These are phyloP conservation scores for Gloeopeniophorella convolvens DNA, from an alignment of 768 basidiomycete genomes.

Conservation along the genomic window DNA sequence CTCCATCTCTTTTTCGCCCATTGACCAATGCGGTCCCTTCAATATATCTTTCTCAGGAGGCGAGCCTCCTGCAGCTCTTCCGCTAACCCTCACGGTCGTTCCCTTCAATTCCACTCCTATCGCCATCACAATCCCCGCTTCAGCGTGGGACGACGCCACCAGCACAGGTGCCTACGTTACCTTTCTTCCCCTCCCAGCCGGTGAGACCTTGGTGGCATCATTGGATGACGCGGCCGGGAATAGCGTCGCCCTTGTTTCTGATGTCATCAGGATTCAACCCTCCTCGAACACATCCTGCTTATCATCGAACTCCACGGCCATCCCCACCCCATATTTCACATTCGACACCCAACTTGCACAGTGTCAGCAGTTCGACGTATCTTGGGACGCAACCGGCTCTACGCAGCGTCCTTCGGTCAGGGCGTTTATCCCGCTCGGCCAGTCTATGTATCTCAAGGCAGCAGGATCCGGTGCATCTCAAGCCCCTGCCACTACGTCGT, in stretches of 20 bases:
- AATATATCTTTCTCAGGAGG: constrained; percentile 40
- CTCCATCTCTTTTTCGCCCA: constrained; percentile 32
- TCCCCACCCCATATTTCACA: constrained; percentile 27
- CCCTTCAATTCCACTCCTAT: constrained; percentile 48
- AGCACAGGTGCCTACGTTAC: constrained; percentile 39
- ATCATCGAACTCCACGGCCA: constrained; percentile 15
- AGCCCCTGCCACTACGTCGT: constrained; percentile 35
- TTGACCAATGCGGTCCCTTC: constrained; percentile 49
- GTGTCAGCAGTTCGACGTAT: constrained; percentile 43
- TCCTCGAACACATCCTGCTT: constrained; percentile 42
- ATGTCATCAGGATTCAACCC: constrained; percentile 39
- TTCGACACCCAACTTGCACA: constrained; percentile 34
- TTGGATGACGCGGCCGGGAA: constrained; percentile 42
- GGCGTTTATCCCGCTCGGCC: constrained; percentile 28
- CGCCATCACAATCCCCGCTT: constrained; percentile 38
- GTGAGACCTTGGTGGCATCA: constrained; percentile 47
- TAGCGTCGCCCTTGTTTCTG: constrained; percentile 38
- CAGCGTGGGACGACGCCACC: constrained; percentile 31
- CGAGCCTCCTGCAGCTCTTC: constrained; percentile 30
- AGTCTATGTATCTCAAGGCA: constrained; percentile 24
- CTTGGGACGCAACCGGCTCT: constrained; percentile 32
- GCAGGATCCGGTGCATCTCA: constrained; percentile 14
- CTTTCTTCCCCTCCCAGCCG: constrained; percentile 46
- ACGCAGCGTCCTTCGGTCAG: constrained; percentile 35
- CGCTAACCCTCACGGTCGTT: constrained; percentile 43